Conservation (phyloP, 192 early-diverging fungal genomes). For the Rhizophagus clarus region DNA sequence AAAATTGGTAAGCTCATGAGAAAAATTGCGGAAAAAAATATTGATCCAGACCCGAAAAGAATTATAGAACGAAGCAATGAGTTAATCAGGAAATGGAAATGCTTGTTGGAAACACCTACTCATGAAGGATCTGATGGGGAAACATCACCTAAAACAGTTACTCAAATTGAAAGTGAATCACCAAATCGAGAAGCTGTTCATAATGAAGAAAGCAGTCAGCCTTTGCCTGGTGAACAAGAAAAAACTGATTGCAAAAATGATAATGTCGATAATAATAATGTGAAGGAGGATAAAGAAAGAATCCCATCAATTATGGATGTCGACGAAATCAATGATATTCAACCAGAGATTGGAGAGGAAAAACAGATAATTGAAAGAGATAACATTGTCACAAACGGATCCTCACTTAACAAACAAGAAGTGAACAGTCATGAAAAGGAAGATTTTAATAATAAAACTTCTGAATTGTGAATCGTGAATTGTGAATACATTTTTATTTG, state of each 20-base stretch:
- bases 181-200: background rate
- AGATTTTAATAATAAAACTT: background rate
- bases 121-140: background rate
- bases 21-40: constrained; percentile 40
- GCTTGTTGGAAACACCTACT: constrained; percentile 38
- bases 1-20: constrained; percentile 49
- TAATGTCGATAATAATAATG: background rate
- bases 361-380: background rate
- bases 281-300: background rate
- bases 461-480: background rate
- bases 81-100: constrained; percentile 43
- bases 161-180: background rate
- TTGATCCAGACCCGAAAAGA: constrained; percentile 35
- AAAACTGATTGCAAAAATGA: background rate
- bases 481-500: background rate
- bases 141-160: background rate
- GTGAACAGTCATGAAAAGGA: constrained; percentile 3
- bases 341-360: background rate
- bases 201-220: background rate
- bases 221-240: background rate
- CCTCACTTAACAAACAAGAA: constrained; percentile 7
- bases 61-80: constrained; percentile 40
- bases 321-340: background rate
- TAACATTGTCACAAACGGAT: background rate
- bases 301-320: background rate